Evolutionary conservation across 345 rosid species (phyloP).

Genomic region (Syzygium aqueum): DNA sequence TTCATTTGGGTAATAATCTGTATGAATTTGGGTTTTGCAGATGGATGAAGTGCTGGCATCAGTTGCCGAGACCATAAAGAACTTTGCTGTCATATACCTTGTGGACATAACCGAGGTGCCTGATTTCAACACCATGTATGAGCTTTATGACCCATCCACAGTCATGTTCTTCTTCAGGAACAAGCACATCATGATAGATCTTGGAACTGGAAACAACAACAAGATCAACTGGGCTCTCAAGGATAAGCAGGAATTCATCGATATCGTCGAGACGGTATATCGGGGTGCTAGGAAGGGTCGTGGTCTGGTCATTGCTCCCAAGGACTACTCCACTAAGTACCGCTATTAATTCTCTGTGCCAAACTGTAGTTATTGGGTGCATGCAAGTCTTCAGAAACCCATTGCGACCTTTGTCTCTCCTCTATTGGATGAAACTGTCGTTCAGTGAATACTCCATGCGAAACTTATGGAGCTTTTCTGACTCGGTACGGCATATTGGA

Average conservation of each 20-base stretch:
- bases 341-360: conserved; percentile 40
- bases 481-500: background rate
- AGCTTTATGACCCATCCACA: conserved; percentile 85
- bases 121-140: conserved; percentile 93
- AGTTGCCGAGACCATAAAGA: conserved; percentile 91
- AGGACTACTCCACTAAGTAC: conserved; percentile 94
- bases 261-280: conserved; percentile 77
- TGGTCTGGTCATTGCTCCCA: conserved; percentile 91
- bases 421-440: background rate
- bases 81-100: conserved; percentile 91
- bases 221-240: conserved; percentile 97
- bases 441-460: background rate
- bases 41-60: conserved; percentile 92
- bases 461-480: background rate
- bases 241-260: conserved; percentile 96
- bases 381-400: background rate
- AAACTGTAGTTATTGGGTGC: background rate
- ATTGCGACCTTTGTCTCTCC: background rate
- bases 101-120: conserved; percentile 91
- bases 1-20: background rate
- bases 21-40: conserved; percentile 16
- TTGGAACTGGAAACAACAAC: conserved; percentile 96
- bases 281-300: conserved; percentile 96
- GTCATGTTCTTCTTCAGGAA: conserved; percentile 98
- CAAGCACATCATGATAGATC: conserved; percentile 98